Conservation (phyloP, 352 stramenopile species). For the Chloridella minuta region DNA sequence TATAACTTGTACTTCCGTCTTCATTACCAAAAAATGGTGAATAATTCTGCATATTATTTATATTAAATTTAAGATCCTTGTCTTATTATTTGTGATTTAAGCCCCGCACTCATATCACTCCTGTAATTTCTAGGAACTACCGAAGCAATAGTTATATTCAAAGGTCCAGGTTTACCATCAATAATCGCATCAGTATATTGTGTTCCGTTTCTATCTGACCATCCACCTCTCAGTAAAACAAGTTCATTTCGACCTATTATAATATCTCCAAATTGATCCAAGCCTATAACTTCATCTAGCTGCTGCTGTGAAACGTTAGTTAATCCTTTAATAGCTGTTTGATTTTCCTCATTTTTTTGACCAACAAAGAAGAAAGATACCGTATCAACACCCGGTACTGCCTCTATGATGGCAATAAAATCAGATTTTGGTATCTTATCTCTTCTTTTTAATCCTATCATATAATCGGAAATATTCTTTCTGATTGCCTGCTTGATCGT, state of each 20-base stretch:
- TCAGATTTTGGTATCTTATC: not conserved
- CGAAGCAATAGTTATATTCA: too few relatives aligned
- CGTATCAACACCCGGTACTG: not conserved
- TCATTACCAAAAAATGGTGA: not conserved
- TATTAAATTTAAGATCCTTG: not conserved
- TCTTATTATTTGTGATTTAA: too few relatives aligned
- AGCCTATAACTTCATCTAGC: not conserved
- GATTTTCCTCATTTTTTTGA: not conserved
- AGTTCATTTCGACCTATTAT: not conserved
- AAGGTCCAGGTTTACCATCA: not conserved
- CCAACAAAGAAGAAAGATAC: not conserved
- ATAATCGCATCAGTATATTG: too few relatives aligned
- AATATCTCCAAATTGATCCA: not conserved
- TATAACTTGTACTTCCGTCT: too few relatives aligned
- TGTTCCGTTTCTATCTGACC: not conserved
- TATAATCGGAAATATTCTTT: not conserved
- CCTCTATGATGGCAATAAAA: not conserved
- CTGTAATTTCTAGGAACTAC: too few relatives aligned
- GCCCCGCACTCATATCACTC: too few relatives aligned
- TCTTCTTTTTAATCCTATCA: not conserved
- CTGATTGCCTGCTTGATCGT: not conserved
- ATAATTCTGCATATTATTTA: not conserved
- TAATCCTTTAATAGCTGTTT: not conserved
- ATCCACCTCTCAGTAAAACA: not conserved
- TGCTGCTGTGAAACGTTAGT: not conserved